Base-by-base conservation (phyloP, 2,329 filamentous ascomycete species). In the Fusarium coicis region DNA sequence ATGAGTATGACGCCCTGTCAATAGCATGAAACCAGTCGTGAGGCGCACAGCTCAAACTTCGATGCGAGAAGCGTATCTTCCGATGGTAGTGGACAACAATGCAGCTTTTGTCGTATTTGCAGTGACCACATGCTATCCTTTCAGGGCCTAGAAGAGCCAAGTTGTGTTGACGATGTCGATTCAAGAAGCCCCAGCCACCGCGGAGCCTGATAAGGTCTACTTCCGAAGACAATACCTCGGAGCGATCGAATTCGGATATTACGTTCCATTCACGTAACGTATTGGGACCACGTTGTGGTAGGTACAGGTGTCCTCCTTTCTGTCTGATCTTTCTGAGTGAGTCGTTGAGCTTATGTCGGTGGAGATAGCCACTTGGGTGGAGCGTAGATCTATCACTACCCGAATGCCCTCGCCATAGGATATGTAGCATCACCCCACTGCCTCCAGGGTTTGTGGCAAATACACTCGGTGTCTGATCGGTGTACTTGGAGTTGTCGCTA, bases 251-350 rank as follows among this genome's bases (percentile, higher is more conserved):
- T 10, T 34, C n/a, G 16, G 47, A 14, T 12, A 50, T 50, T 7
- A 2, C 47, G 1, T 10, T 23, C 47, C n/a, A 50, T 34, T 23
- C 47, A 8, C 16, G 47, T 4, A 23, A 0, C 0, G n/a, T 34
- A 23, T 50, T 23, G 6, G 16, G 11, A 4, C 30, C 30, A 15
- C n/a, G n/a, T 19, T 34, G 2, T 14, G 30, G 30, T 7, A 50
- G 16, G 0, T 34, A 14, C 4, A 19, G 2, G 0, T 15, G 16
- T 19, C 30, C 47, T 19, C 47, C 47, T 5, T 50, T 50, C 30
- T 50, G 30, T 10, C 47, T 18, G 12, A 50, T 50, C 16, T 8
- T 50, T 23, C n/a, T 2, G 1, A 34, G 30, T 34, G 30, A 19
- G 8, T 50, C 11, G 2, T 50, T 50, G 11, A 50, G 30, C 11